phyloP scores from a whole-genome alignment of 495 filamentous ascomycete genomes.

The Pseudevernia furfuracea region DNA sequence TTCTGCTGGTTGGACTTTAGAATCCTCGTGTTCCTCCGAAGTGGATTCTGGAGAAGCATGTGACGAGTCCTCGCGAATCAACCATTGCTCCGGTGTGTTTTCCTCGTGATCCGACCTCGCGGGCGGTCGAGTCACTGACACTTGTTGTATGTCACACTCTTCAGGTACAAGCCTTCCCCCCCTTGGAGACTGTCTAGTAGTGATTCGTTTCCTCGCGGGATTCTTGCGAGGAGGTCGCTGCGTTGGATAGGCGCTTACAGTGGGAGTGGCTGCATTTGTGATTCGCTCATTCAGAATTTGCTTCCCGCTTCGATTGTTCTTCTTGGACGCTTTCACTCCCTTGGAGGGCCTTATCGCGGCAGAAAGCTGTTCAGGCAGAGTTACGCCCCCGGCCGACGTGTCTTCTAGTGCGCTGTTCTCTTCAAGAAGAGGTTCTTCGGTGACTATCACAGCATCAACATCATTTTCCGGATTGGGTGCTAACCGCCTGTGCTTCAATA shows the following conservation, averaged over 20 bases:
- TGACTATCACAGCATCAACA: not conserved
- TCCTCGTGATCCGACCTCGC: not conserved
- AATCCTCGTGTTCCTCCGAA: not conserved
- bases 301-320: not conserved
- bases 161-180: not conserved
- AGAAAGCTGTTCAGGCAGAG: not conserved
- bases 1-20: not conserved
- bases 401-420: not conserved
- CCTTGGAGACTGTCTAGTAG: not conserved
- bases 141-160: not conserved
- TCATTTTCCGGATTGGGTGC: not conserved
- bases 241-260: not conserved
- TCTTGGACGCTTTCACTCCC: not conserved
- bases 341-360: not conserved
- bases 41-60: not conserved
- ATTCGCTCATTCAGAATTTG: not conserved
- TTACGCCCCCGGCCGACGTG: not conserved
- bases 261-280: not conserved
- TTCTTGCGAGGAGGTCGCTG: constrained; percentile 5
- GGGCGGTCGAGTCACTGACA: not conserved
- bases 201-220: not conserved
- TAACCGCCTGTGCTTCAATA: not conserved
- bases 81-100: not conserved
- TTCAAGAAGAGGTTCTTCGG: not conserved
- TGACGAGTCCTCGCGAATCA: not conserved